phyloP scores from a whole-genome alignment of 371 early-diverging fungal species.

The Mucor mucedo region DNA sequence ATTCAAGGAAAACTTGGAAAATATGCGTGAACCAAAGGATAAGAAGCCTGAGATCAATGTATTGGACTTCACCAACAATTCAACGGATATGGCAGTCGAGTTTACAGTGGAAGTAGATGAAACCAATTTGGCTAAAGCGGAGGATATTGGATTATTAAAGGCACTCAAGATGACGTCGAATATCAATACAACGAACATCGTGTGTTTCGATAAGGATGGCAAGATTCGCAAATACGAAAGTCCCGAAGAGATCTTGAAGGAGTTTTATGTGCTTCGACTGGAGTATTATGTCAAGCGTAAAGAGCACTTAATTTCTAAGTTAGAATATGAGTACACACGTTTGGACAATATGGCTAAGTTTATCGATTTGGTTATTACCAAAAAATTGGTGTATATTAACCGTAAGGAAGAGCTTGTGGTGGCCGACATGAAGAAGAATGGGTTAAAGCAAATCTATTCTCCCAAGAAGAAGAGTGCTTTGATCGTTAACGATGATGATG shows the following conservation, averaged over 20 bases:
- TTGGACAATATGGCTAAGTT: slow-evolving; percentile 95
- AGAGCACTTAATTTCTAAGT: slow-evolving; percentile 73
- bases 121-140: slow-evolving; percentile 72
- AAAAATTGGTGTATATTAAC: slow-evolving; percentile 85
- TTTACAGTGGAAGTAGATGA: slow-evolving; percentile 83
- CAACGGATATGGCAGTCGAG: slow-evolving; percentile 82
- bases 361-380: slow-evolving; percentile 90
- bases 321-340: slow-evolving; percentile 77
- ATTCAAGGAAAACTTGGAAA: slow-evolving; percentile 92
- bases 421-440: slow-evolving; percentile 76
- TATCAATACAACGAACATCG: slow-evolving; percentile 91
- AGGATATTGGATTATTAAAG: slow-evolving; percentile 81
- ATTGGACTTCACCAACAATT: slow-evolving; percentile 79
- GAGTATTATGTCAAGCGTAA: slow-evolving; percentile 93
- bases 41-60: slow-evolving; percentile 39
- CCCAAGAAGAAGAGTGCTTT: slow-evolving; percentile 47
- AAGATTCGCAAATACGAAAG: slow-evolving; percentile 87
- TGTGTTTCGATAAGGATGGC: slow-evolving; percentile 95
- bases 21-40: slow-evolving; percentile 48
- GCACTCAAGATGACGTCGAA: slow-evolving; percentile 81
- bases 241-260: slow-evolving; percentile 87
- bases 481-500: slow-evolving; percentile 52
- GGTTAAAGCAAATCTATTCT: slow-evolving; percentile 69
- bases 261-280: slow-evolving; percentile 92
- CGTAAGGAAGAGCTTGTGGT: slow-evolving; percentile 85